These are phyloP conservation scores for Ottelia alismoides DNA, from an alignment of 106 monocot species.

Conservation along the genomic window DNA sequence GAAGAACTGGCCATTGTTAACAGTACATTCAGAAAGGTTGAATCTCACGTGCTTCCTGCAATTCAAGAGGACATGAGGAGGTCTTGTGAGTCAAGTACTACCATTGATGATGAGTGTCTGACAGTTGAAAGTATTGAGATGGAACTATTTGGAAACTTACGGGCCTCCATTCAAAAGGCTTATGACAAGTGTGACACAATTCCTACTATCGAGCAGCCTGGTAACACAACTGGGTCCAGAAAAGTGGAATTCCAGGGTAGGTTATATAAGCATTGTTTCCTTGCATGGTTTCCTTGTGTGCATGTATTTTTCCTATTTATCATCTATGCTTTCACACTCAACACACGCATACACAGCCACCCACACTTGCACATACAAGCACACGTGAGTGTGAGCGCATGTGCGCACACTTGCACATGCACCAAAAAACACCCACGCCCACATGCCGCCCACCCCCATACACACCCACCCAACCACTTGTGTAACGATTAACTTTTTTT, in stretches of 20 bases:
- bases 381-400: too few species aligned
- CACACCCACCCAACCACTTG: too few species aligned
- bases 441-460: too few species aligned
- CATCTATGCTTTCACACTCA: too few species aligned
- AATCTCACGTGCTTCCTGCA: not conserved
- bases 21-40: not conserved
- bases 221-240: not conserved
- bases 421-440: too few species aligned
- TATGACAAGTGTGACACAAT: not conserved
- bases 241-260: not conserved
- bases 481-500: too few species aligned
- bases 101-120: slow-evolving; percentile 1
- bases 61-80: slow-evolving; percentile 11
- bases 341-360: too few species aligned
- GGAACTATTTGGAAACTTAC: slow-evolving; percentile 10
- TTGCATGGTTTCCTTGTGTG: not conserved
- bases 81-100: slow-evolving; percentile 9
- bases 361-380: too few species aligned
- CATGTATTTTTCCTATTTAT: not conserved
- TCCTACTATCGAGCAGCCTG: not conserved
- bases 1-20: slow-evolving; percentile 15
- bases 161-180: slow-evolving; percentile 11
- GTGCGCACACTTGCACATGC: too few species aligned
- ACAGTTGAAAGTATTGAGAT: not conserved
- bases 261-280: too few species aligned